These are phyloP conservation scores for Tulasnella sp. DNA, from an alignment of 768 basidiomycete species.

Conservation along the genomic window DNA sequence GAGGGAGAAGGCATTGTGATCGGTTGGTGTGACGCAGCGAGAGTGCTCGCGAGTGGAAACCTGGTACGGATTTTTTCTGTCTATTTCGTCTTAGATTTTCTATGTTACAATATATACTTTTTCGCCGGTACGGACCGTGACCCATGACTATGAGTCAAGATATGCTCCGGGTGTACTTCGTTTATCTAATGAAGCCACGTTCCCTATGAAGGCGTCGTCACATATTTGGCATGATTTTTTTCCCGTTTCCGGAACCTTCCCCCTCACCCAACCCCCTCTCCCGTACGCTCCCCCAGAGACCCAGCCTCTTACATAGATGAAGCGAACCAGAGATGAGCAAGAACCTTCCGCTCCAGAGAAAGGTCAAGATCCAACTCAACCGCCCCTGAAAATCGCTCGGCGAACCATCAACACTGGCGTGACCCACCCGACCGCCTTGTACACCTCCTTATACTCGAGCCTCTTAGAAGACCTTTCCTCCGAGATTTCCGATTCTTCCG, in stretches of 20 bases:
- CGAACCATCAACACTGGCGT: background rate
- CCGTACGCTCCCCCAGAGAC: background rate
- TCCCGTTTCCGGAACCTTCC: background rate
- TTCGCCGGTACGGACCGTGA: background rate
- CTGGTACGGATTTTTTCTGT: background rate
- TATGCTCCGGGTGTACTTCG: background rate
- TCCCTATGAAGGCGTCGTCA: background rate
- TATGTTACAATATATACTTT: slow-evolving; percentile 10
- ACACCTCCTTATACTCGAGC: background rate
- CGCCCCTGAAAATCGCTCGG: background rate
- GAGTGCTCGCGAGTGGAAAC: background rate
- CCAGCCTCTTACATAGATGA: background rate
- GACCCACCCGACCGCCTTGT: background rate
- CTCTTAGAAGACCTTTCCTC: background rate
- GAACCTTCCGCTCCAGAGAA: background rate
- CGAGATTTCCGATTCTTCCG: background rate
- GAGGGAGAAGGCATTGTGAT: slow-evolving; percentile 13
- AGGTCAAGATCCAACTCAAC: background rate
- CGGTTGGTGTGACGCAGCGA: background rate
- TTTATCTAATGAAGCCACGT: slow-evolving; percentile 4
- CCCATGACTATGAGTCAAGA: background rate
- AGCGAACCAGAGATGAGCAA: background rate
- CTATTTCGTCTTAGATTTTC: slow-evolving; percentile 3
- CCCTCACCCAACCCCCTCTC: background rate
- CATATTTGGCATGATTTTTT: slow-evolving; percentile 9